phyloP scores from a whole-genome alignment of 495 filamentous ascomycete species.

The Amorphotheca resinae region DNA sequence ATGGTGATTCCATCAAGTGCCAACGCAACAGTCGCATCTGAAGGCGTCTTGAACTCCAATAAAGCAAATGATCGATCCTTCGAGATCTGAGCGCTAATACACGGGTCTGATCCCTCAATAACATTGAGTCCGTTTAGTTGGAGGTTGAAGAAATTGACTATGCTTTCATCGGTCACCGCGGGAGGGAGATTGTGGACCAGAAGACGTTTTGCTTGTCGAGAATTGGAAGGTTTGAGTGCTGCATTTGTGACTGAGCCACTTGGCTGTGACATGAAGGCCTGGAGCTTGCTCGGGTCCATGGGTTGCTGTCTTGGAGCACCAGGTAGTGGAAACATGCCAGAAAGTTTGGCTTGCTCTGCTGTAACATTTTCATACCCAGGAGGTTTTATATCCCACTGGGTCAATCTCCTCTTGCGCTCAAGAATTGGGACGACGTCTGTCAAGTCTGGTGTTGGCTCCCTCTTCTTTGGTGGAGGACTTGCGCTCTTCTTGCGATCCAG shows the following conservation, averaged over 20 bases:
- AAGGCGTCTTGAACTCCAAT: constrained; percentile 77
- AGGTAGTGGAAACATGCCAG: constrained; percentile 98
- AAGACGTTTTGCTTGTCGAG: constrained; percentile 83
- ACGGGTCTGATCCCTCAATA: constrained; percentile 70
- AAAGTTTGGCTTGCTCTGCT: constrained; percentile 96
- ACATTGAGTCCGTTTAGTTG: constrained; percentile 93
- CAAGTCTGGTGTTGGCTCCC: constrained; percentile 89
- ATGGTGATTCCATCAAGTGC: constrained; percentile 84
- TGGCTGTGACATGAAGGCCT: constrained; percentile 90
- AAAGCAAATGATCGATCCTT: constrained; percentile 68
- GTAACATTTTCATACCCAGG: constrained; percentile 98
- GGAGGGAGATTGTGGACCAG: constrained; percentile 73
- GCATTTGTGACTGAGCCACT: constrained; percentile 59
- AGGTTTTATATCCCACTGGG: constrained; percentile 99
- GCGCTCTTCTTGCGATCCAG: constrained; percentile 65
- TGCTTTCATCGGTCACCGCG: constrained; percentile 50
- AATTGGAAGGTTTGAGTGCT: constrained; percentile 81
- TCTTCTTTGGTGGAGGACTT: constrained; percentile 73
- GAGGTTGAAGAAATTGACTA: constrained; percentile 86
- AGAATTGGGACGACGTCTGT: constrained; percentile 69
- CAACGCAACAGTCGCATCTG: constrained; percentile 81
- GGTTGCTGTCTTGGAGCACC: constrained; percentile 91
- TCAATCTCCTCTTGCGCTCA: constrained; percentile 77
- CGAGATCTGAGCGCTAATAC: constrained; percentile 73
- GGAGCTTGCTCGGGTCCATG: constrained; percentile 88